These are phyloP conservation scores for Fusarium paranaense DNA, from an alignment of 2,329 filamentous ascomycete genomes.

Conservation along the genomic window DNA sequence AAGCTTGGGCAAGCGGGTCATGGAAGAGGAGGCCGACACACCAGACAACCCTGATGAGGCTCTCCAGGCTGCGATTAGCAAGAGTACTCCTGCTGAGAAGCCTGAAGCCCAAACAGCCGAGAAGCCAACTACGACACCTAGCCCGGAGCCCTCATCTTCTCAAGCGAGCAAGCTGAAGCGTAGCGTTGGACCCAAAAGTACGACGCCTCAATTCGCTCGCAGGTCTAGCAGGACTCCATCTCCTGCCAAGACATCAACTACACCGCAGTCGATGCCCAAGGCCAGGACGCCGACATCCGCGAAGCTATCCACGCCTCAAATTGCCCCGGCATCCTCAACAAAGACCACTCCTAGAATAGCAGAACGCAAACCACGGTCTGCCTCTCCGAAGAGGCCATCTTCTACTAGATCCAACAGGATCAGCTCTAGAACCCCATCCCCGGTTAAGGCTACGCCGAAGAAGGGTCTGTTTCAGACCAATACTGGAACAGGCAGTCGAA, in stretches of 20 bases:
- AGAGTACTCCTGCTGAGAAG: slow-evolving; percentile 33
- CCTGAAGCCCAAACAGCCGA: slow-evolving; percentile 46
- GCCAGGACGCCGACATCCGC: slow-evolving; percentile 40
- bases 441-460: slow-evolving; percentile 41
- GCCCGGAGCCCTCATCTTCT: slow-evolving; percentile 66
- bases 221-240: slow-evolving; percentile 42
- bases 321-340: slow-evolving; percentile 23
- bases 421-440: slow-evolving; percentile 40
- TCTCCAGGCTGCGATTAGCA: slow-evolving; percentile 43
- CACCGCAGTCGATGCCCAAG: slow-evolving; percentile 32
- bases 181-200: slow-evolving; percentile 57
- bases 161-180: slow-evolving; percentile 62
- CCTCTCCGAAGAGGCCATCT: slow-evolving; percentile 35
- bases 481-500: slow-evolving; percentile 65
- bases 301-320: slow-evolving; percentile 41
- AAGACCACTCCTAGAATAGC: slow-evolving; percentile 23
- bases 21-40: slow-evolving; percentile 68
- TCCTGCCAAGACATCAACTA: slow-evolving; percentile 36
- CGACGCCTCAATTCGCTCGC: slow-evolving; percentile 50
- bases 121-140: slow-evolving; percentile 54
- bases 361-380: slow-evolving; percentile 24
- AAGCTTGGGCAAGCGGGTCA: slow-evolving; percentile 63
- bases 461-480: slow-evolving; percentile 65
- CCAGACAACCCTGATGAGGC: slow-evolving; percentile 59
- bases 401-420: slow-evolving; percentile 19